Base-by-base conservation (phyloP, 2,329 filamentous ascomycete genomes). In the Arthroderma sp. region DNA sequence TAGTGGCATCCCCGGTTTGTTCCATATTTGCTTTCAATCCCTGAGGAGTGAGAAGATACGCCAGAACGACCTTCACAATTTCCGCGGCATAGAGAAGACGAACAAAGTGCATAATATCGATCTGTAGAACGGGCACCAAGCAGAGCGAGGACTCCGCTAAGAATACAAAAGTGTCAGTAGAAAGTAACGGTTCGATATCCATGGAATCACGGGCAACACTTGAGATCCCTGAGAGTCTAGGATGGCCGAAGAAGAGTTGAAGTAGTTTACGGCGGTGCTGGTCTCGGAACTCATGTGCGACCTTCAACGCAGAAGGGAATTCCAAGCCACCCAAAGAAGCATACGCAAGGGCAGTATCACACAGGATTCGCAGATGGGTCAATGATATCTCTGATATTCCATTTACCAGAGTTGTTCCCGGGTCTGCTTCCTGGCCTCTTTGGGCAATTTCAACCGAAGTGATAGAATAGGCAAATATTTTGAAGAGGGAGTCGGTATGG, bases 391-490 rank as follows among this genome's bases (percentile, higher is more conserved):
- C 86, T 0, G 93, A 85, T 55, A 97, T 86, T 65, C 85, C 90
- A 63, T 91, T 86, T 19, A 97, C 72, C 49, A 97, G 74, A 4
- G 86, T 91, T 70, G 83, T 79, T 56, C 87, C 85, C 51, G 81
- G 80, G 62, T 86, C 81, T 21, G 84, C 83, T 64, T 88, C 86
- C 2, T 89, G 77, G 5, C 93, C 93, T 64, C 93, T 86, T 69
- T 96, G 90, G 61, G 91, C 85, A 62, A 97, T 95, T 72, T 98
- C 93, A 2, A 88, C 84, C 0, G 90, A 84, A 7, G 90, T 85
- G 59, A 98, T 90, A 0, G 91, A 91, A 68, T 84, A 89, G 1
- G 88, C 91, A 13, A 96, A 82, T 59, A 65, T 74, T 58, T 68
- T 69, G 56, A 74, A 70, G 53, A 76, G 59, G 3, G 68, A 69